Evolutionary conservation across 2,329 filamentous ascomycete genomes (phyloP).

Genomic region (Claviceps lovelessii): DNA sequence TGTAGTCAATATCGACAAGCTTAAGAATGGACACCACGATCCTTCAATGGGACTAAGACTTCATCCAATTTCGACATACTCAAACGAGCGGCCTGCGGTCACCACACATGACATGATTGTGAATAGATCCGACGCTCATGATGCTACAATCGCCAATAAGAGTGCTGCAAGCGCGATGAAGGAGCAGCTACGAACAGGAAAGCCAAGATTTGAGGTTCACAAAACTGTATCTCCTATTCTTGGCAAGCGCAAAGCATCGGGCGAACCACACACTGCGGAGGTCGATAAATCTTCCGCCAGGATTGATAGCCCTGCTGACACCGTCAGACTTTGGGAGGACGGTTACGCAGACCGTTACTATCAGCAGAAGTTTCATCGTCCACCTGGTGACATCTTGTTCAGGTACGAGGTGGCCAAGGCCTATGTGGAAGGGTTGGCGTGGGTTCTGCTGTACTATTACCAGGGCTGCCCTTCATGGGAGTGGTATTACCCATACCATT

Average conservation of each 20-base stretch:
- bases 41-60: constrained; percentile 19
- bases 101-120: constrained; percentile 83
- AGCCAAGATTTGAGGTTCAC: constrained; percentile 5
- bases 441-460: constrained; percentile 95
- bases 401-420: constrained; percentile 74
- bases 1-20: constrained; percentile 4
- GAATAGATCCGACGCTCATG: constrained; percentile 51
- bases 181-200: constrained; percentile 50
- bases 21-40: constrained; percentile 21
- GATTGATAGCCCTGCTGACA: constrained; percentile 54
- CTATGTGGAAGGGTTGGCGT: constrained; percentile 90
- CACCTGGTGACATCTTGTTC: constrained; percentile 69
- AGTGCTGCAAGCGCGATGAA: constrained; percentile 84
- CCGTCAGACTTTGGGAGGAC: constrained; percentile 83
- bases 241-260: constrained; percentile 59
- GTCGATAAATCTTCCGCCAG: background rate
- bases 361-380: constrained; percentile 84
- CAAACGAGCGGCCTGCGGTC: constrained; percentile 37
- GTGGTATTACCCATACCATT: constrained; percentile 98
- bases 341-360: constrained; percentile 95
- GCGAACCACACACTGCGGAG: constrained; percentile 14
- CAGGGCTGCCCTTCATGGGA: constrained; percentile 98
- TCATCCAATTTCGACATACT: constrained; percentile 32
- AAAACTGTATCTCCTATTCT: constrained; percentile 34
- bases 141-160: constrained; percentile 75